A percentile compares a stretch with the other conserved stretches of the same genome.
Conservation (phyloP, 2,329 filamentous ascomycete genomes). For the Fusarium xyrophilum region DNA sequence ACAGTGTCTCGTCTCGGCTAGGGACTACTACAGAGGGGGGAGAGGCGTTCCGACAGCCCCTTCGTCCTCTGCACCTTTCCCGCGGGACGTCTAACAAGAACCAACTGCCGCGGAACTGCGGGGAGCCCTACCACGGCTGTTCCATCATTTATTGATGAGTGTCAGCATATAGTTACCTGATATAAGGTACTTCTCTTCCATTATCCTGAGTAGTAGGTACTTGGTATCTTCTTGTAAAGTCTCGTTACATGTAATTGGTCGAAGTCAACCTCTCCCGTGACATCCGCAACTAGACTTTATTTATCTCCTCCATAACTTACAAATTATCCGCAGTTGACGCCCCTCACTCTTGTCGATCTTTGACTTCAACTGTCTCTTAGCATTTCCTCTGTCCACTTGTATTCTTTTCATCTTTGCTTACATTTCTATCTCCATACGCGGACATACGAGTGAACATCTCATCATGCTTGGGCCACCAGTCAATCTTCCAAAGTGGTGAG, state of each 20-base stretch:
- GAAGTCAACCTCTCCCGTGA: constrained; percentile 14
- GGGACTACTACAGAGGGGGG: constrained; percentile 1
- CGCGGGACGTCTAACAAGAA: not conserved
- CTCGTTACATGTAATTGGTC: not conserved
- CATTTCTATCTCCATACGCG: not conserved
- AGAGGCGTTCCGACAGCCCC: constrained; percentile 3
- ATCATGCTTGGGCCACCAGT: constrained; percentile 59
- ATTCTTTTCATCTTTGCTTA: not conserved
- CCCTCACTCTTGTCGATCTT: constrained; percentile 12
- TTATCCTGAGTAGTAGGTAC: not conserved
- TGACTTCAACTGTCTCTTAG: not conserved
- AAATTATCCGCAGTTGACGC: constrained; percentile 17
- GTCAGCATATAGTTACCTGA: not conserved
- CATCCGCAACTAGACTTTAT: constrained; percentile 16
- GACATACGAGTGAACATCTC: not conserved
- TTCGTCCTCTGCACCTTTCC: not conserved
- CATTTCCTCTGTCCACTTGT: not conserved
- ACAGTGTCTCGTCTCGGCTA: constrained; percentile 13
- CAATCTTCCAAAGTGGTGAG: constrained; percentile 66
- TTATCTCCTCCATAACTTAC: not conserved
- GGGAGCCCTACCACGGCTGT: constrained; percentile 3
- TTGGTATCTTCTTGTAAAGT: not conserved
- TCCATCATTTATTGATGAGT: not conserved
- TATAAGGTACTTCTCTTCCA: not conserved
- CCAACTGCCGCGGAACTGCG: not conserved